Evolutionary conservation across 768 basidiomycete species (phyloP), one percentile per base, ranked within the genome.

Genomic region (Mycena amicta): DNA sequence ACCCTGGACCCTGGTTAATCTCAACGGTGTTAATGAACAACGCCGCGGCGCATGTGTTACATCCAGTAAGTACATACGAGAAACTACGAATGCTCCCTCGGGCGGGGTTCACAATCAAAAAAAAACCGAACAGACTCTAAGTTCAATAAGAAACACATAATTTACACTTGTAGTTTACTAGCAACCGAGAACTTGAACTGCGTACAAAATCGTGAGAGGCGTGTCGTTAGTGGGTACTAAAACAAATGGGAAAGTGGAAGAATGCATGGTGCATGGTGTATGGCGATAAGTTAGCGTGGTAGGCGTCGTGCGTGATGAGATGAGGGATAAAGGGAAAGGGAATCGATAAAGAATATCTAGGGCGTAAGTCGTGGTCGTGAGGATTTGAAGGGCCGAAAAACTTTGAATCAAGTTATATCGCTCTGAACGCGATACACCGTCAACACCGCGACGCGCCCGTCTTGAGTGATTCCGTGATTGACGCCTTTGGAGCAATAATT

Each of bases 381-480:
- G n/a, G n/a, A n/a, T 37, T 18, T 8, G 33, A 18, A 37, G 33
- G 33, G 33, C 18, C 33, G 33, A 37, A 37, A 12, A 23, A 30
- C 49, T 28, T 15, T 50, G 25, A 50, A 49, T n/a, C n/a, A n/a
- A n/a, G n/a, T n/a, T n/a, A n/a, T 37, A 31, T 63, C 61, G 57
- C 54, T 59, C 53, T 52, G 57, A 31, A 80, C 70, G 22, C 86
- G 81, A 28, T 66, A 62, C 49, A 93, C 85, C 4, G 88, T 93
- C 40, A 93, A 75, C 28, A 94, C 74, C n/a, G 93, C 92, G 18
- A 92, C 81, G 26, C 81, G 81, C 5, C 92, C 92, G 67, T 94
- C 93, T 68, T 92, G 89, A 12, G 82, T 75, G 43, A 95, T 94
- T 51, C 81, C 87, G 68, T 93, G 93, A 67, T 90, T 93, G 30